Conservation (phyloP, 2,329 filamentous ascomycete genomes). For the Aureobasidium sp. region DNA sequence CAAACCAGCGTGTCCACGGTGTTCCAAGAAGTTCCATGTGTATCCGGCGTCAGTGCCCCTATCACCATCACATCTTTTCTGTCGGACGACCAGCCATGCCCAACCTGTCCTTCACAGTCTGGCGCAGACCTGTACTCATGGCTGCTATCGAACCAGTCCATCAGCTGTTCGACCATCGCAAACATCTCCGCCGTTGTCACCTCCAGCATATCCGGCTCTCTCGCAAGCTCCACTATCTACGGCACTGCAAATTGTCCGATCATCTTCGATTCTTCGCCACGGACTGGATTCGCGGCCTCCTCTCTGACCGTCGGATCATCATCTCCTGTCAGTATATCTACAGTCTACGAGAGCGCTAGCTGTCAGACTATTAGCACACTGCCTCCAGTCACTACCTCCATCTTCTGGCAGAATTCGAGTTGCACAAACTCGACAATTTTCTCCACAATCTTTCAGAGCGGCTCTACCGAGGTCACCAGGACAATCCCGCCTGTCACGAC, state of each 20-base stretch:
- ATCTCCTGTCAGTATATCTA: not conserved
- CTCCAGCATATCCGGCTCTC: not conserved
- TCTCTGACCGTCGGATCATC: not conserved
- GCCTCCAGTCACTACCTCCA: not conserved
- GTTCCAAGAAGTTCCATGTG: not conserved
- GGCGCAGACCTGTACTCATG: not conserved
- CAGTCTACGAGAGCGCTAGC: not conserved
- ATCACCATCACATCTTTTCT: not conserved
- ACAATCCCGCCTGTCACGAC: not conserved
- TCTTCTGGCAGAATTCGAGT: not conserved
- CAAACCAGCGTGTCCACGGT: not conserved
- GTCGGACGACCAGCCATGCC: not conserved
- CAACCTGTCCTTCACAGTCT: not conserved
- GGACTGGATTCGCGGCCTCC: not conserved
- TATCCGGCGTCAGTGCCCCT: not conserved
- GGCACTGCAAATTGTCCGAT: not conserved
- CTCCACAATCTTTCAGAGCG: not conserved
- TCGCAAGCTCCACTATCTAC: not conserved
- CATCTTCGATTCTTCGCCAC: not conserved
- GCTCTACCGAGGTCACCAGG: not conserved
- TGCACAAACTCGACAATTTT: not conserved
- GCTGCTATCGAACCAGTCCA: not conserved
- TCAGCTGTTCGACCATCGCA: not conserved
- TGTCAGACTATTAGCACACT: conserved; percentile 1
- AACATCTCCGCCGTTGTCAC: conserved; percentile 11